Percentiles rank a stretch among this genome's conserved stretches.
These are phyloP conservation scores for Ophidiomyces ophidiicola DNA, from an alignment of 2,329 filamentous ascomycete genomes.

Conservation along the genomic window DNA sequence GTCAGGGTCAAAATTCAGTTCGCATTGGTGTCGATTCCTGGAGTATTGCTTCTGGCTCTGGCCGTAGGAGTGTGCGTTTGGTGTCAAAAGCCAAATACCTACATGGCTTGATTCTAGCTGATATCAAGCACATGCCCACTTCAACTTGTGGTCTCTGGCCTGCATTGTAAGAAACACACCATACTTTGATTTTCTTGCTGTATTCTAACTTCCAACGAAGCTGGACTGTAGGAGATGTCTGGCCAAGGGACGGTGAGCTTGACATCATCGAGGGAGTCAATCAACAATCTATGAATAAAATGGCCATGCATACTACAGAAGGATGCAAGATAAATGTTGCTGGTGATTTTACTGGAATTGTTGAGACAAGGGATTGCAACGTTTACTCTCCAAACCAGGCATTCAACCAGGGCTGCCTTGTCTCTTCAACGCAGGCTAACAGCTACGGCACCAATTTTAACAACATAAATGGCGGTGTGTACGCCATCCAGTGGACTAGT, in stretches of 20 bases:
- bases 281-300: slow-evolving; percentile 43
- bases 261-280: slow-evolving; percentile 74
- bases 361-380: slow-evolving; percentile 47
- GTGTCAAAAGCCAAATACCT: slow-evolving; percentile 53
- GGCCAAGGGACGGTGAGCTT: slow-evolving; percentile 62
- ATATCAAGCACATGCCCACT: slow-evolving; percentile 61
- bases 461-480: slow-evolving; percentile 54
- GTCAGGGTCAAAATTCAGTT: slow-evolving; percentile 43
- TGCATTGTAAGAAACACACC: slow-evolving; percentile 40
- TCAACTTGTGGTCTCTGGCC: slow-evolving; percentile 63
- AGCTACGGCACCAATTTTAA: slow-evolving; percentile 63
- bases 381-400: slow-evolving; percentile 34
- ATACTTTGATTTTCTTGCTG: neutral
- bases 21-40: slow-evolving; percentile 59
- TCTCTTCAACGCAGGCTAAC: slow-evolving; percentile 36
- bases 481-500: slow-evolving; percentile 64
- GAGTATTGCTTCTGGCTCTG: slow-evolving; percentile 43
- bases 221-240: slow-evolving; percentile 52
- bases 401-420: slow-evolving; percentile 47
- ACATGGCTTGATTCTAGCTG: slow-evolving; percentile 57
- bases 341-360: slow-evolving; percentile 37
- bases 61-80: slow-evolving; percentile 60
- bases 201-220: slow-evolving; percentile 18
- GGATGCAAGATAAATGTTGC: slow-evolving; percentile 47
- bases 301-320: slow-evolving; percentile 55